Conservation (phyloP, 768 basidiomycete species). For the Panaeolus papilionaceus region DNA sequence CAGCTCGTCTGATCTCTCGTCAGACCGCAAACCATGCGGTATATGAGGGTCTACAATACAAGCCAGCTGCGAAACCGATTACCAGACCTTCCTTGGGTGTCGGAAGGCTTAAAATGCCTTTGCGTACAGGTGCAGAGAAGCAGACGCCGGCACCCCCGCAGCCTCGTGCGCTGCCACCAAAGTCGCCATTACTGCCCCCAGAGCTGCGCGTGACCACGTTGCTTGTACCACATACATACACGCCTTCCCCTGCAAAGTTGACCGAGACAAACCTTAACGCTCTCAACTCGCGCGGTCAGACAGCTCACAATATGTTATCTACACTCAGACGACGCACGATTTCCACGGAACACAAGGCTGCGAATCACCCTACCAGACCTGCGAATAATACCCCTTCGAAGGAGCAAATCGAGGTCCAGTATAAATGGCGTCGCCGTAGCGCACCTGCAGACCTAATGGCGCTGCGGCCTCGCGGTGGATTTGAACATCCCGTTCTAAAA, state of each 20-base stretch:
- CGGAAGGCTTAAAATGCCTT: constrained; percentile 50
- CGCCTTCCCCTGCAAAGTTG: constrained; percentile 50
- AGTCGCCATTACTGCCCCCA: constrained; percentile 44
- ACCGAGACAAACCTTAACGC: constrained; percentile 59
- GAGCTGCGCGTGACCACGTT: constrained; percentile 55
- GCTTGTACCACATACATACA: constrained; percentile 52
- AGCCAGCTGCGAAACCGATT: constrained; percentile 36
- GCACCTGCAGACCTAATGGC: constrained; percentile 67
- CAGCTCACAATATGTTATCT: constrained; percentile 68
- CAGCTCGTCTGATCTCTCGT: constrained; percentile 60
- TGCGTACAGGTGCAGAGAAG: constrained; percentile 34
- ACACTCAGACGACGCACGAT: constrained; percentile 64
- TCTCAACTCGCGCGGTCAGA: constrained; percentile 60
- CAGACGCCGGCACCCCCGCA: constrained; percentile 27
- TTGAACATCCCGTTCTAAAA: constrained; percentile 63
- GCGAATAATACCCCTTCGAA: constrained; percentile 15
- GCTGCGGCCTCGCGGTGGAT: constrained; percentile 54
- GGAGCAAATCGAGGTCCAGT: neutral
- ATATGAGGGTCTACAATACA: constrained; percentile 32
- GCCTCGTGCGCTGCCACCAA: constrained; percentile 40
- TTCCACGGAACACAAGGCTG: constrained; percentile 39
- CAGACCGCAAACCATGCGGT: constrained; percentile 31
- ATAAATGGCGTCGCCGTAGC: constrained; percentile 48
- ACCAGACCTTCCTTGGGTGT: constrained; percentile 34
- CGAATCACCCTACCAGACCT: constrained; percentile 20